Conservation (phyloP, 1,139 yeast species). For the Geotrichum siamense region DNA sequence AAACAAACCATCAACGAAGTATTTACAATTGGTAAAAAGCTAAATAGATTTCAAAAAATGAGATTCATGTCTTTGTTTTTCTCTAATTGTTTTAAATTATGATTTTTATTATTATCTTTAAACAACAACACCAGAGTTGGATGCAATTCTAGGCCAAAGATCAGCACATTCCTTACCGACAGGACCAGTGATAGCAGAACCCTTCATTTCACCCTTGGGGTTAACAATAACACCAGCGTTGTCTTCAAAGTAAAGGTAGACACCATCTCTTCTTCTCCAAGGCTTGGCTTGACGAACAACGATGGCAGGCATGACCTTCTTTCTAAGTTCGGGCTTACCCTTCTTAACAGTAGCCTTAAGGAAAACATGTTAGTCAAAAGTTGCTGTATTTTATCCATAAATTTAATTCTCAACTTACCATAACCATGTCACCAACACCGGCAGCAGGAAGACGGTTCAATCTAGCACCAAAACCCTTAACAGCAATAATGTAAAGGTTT, state of each 20-base stretch:
- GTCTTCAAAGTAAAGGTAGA: conserved; percentile 99
- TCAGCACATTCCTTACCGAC: conserved; percentile 99
- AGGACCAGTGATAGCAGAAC: conserved; percentile 99
- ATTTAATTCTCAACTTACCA: too few species aligned
- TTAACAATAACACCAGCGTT: conserved; percentile 99
- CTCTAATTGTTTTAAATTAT: background rate
- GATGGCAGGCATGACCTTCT: conserved; percentile 99
- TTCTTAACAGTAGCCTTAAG: conserved; percentile 98
- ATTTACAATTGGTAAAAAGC: background rate
- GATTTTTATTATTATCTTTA: conserved; percentile 38
- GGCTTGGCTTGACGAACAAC: conserved; percentile 99
- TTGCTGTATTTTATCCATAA: too few species aligned
- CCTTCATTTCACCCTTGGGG: conserved; percentile 99
- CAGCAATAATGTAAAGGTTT: conserved; percentile 98
- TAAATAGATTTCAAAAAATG: background rate
- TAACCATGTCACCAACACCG: conserved; percentile 99
- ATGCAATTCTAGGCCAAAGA: conserved; percentile 99
- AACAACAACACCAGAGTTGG: conserved; percentile 99
- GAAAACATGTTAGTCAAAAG: conserved; percentile 2
- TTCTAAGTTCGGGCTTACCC: conserved; percentile 99
- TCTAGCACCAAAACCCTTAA: conserved; percentile 99
- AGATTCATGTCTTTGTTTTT: background rate
- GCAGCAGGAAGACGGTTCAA: conserved; percentile 99
- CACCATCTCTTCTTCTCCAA: conserved; percentile 99
- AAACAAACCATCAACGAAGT: background rate